Base-by-base conservation (phyloP, 441 rosid genomes). In the Eutrema salsugineum region DNA sequence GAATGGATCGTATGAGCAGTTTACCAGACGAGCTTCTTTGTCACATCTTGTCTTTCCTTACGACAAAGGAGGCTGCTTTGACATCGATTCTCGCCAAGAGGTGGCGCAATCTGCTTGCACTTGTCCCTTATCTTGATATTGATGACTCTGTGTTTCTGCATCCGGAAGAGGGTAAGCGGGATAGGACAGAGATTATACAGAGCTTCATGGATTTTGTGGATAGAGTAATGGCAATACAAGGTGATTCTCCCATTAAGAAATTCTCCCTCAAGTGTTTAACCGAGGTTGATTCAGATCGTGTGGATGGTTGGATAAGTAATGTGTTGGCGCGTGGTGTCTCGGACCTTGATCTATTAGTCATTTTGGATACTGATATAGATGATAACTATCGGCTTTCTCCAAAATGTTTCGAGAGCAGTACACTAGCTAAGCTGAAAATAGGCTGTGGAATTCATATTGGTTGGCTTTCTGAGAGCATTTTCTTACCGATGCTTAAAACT, bases 41-140 rank as follows among this genome's bases (percentile, higher is more conserved):
- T 54, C 57, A 14, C 17, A 72, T 64, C 57, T 36, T 72, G 65
- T 64, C 77, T 0, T 64, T 36, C 16, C 57, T 72, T 54, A 72
- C 44, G 1, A 72, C 54, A 2, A 72, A 72, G n/a, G 70, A 71
- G 24, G 64, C 76, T 35, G 76, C 70, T 35, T 55, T 49, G 6
- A 72, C 76, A 12, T 72, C 70, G 1, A 24, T 72, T 54, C 76
- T 72, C 4, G n/a, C 76, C 3, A 72, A 72, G 22, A 63, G 36
- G 12, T 72, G 77, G 71, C 71, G 58, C 8, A 1, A 72, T 47
- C 64, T 72, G 8, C 35, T 72, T 44, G 77, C 66, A 0, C 38
- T 47, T 56, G 77, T 47, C 15, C 66, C 71, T 24, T 17, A 17
- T 27, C 65, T 72, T 3, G 50, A 72, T 17, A n/a, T 72, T n/a